Conservation (phyloP, 768 basidiomycete species). For the Cystobasidium tubakii region DNA sequence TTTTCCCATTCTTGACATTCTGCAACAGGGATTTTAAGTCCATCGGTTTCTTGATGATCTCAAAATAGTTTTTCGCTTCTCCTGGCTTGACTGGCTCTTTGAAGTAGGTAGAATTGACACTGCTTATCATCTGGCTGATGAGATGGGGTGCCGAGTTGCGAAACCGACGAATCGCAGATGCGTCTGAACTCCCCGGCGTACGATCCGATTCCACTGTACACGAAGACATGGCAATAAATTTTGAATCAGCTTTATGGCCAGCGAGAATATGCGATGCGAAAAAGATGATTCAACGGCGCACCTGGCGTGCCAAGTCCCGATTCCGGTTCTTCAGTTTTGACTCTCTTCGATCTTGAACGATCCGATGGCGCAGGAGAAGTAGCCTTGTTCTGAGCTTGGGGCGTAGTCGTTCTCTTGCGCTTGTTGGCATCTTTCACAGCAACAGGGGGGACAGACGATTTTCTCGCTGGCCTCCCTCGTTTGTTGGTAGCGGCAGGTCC, state of each 20-base stretch:
- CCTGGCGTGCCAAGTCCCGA: slow-evolving; percentile 24
- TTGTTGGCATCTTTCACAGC: neutral
- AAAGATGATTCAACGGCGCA: neutral
- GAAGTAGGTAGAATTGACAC: slow-evolving; percentile 26
- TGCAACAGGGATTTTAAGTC: slow-evolving; percentile 87
- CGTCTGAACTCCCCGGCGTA: slow-evolving; percentile 1
- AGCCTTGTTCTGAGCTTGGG: neutral
- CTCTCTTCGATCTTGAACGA: slow-evolving; percentile 5
- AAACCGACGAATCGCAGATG: slow-evolving; percentile 7
- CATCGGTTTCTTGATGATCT: slow-evolving; percentile 58
- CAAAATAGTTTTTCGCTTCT: slow-evolving; percentile 33
- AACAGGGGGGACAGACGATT: neutral
- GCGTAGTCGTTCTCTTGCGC: slow-evolving; percentile 2
- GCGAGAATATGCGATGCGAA: too few relatives aligned
- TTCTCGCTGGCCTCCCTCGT: neutral
- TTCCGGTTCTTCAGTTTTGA: slow-evolving; percentile 33
- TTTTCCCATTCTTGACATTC: slow-evolving; percentile 74
- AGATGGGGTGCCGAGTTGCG: slow-evolving; percentile 31
- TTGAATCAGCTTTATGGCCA: too few relatives aligned
- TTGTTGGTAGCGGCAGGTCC: neutral
- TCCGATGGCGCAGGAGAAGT: slow-evolving; percentile 23
- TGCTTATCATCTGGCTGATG: slow-evolving; percentile 28
- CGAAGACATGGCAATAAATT: neutral
- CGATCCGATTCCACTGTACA: neutral
- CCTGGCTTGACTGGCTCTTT: slow-evolving; percentile 26